These are phyloP conservation scores for Boletellus ananas DNA, from an alignment of 768 basidiomycete species.

Conservation along the genomic window DNA sequence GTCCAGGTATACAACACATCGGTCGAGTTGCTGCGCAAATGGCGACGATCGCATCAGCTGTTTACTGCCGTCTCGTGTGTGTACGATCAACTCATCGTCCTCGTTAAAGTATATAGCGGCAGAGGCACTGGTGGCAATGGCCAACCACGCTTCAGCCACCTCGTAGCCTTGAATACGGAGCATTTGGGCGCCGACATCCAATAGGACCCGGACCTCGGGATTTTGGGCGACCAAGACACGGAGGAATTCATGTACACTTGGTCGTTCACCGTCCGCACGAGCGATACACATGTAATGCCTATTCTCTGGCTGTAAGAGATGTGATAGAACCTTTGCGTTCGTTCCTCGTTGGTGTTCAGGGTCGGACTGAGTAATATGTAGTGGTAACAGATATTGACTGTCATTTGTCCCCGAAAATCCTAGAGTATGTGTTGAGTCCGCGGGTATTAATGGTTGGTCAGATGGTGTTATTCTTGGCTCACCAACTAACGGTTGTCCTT, in stretches of 20 bases:
- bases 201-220: conserved; percentile 39
- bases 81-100: conserved; percentile 16
- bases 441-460: neutral
- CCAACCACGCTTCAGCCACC: conserved; percentile 39
- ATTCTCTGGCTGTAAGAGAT: conserved; percentile 22
- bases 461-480: neutral
- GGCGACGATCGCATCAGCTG: conserved; percentile 37
- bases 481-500: neutral
- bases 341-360: conserved; percentile 11
- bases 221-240: conserved; percentile 27
- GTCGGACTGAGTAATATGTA: conserved; percentile 25
- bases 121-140: conserved; percentile 1
- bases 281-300: conserved; percentile 6
- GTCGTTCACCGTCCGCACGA: neutral
- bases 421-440: conserved; percentile 4
- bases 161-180: conserved; percentile 42
- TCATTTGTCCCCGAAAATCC: conserved; percentile 39
- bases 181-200: conserved; percentile 55
- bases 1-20: conserved; percentile 11
- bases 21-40: conserved; percentile 1
- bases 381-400: conserved; percentile 32
- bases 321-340: conserved; percentile 12
- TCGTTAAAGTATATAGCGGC: conserved; percentile 25
- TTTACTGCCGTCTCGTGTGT: conserved; percentile 33
- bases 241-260: conserved; percentile 25